Evolutionary conservation across 2,329 filamentous ascomycete species (phyloP).

Genomic region (Stagonosporopsis chrysanthemi): DNA sequence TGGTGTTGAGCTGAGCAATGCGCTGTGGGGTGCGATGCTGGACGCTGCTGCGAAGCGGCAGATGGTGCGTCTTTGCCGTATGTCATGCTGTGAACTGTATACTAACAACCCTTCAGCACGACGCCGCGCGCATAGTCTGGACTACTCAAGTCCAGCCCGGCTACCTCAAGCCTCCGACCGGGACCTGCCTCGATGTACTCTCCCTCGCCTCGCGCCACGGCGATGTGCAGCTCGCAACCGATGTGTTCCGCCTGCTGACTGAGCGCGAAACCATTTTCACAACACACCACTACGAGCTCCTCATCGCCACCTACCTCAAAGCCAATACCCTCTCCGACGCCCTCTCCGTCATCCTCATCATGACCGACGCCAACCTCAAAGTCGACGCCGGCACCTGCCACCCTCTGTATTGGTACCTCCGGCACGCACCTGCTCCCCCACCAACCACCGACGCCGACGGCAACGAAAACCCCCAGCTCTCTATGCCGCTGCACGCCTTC

Average conservation of each 20-base stretch:
- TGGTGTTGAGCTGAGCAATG: conserved; percentile 54
- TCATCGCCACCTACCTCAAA: conserved; percentile 73
- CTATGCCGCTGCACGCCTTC: conserved; percentile 60
- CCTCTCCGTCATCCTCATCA: conserved; percentile 75
- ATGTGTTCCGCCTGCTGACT: conserved; percentile 72
- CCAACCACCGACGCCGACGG: not conserved
- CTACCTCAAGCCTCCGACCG: conserved; percentile 69
- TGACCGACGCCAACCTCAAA: conserved; percentile 69
- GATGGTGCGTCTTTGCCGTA: conserved; percentile 53
- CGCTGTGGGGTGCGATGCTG: conserved; percentile 75
- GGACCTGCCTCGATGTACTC: conserved; percentile 72
- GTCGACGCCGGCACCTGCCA: conserved; percentile 68
- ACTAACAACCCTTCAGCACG: conserved; percentile 54
- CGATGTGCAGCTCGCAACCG: conserved; percentile 72
- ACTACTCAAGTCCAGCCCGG: conserved; percentile 65
- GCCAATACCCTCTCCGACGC: conserved; percentile 69
- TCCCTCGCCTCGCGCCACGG: conserved; percentile 73
- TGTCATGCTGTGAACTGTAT: not conserved
- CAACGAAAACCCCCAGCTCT: conserved; percentile 47
- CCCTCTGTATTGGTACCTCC: conserved; percentile 66
- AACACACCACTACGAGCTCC: conserved; percentile 78
- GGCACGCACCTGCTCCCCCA: conserved; percentile 32
- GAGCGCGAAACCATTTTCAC: conserved; percentile 65
- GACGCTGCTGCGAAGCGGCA: conserved; percentile 72
- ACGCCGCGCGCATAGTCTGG: conserved; percentile 76